Base-by-base conservation (phyloP, 2,329 filamentous ascomycete genomes). In the Verticillium nonalfalfae region DNA sequence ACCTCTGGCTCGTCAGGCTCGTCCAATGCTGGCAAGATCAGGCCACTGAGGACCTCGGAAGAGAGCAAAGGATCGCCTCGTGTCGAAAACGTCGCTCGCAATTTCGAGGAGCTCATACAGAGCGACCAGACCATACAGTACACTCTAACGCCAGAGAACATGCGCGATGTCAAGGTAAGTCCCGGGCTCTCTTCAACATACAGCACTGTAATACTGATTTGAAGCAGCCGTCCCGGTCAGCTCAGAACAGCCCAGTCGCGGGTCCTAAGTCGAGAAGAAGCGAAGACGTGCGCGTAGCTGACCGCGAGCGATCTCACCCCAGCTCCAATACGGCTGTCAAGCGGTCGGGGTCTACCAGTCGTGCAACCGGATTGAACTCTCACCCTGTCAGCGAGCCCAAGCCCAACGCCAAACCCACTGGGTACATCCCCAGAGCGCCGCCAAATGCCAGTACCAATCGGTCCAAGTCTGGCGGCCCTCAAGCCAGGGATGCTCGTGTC, bases 51-150 rank as follows among this genome's bases (percentile, higher is more conserved):
- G 45, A 82, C 78, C 4, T 88, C 86, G 0, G 85, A 89, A 65
- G 86, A 88, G 15, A 82, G 79, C 66, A 72, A 70, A 38, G 74
- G 74, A 31, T 70, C 71, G 18, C 79, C 70, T 61, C 78, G 76
- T 6, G 75, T 78, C 7, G 84, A 85, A 56, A 84, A 88, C 62
- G 84, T 88, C 57, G 83, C 85, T 10, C 85, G 83, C 56, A 86
- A 90, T 67, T 89, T 95, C 68, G 91, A 95, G 69, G 84, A 93
- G 67, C 79, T 94, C 58, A 93, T 95, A 64, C 86, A 90, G 61
- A 93, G 90, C 72, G 89, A 92, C 67, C 86, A 93, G 70, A 94
- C 91, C 1, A 87, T 94, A 54, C 90, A 91, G 68, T 94, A 90
- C 72, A 94, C 91, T 1, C 79, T 94, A 34, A 95, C 91, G 0